These are phyloP conservation scores for Euphorbia pulcherrima DNA, from an alignment of 345 rosid species.

Conservation along the genomic window DNA sequence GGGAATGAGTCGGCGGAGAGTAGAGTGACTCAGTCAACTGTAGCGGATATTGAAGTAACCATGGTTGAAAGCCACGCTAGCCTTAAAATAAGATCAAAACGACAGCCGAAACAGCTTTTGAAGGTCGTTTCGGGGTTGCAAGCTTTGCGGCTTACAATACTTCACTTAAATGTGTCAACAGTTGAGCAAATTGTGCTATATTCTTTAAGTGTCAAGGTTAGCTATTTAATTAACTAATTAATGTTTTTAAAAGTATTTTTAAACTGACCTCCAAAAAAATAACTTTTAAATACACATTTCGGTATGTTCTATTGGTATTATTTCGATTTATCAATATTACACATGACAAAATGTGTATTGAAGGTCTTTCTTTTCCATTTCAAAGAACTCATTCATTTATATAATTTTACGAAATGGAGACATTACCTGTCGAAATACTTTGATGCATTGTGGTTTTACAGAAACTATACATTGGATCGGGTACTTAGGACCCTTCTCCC, in stretches of 20 bases:
- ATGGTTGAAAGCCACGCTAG: slow-evolving; percentile 82
- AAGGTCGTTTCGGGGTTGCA: slow-evolving; percentile 64
- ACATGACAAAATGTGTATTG: too few species aligned
- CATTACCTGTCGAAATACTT: too few species aligned
- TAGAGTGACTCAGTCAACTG: slow-evolving; percentile 24
- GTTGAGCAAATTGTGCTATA: slow-evolving; percentile 59
- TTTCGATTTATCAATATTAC: too few species aligned
- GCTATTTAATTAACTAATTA: neutral
- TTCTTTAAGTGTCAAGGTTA: slow-evolving; percentile 77
- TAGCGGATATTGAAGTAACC: slow-evolving; percentile 77
- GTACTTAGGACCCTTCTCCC: too few species aligned
- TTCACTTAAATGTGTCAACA: slow-evolving; percentile 79
- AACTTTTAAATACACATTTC: too few species aligned
- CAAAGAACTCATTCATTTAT: too few species aligned
- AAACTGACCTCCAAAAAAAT: too few species aligned
- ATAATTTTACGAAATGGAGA: too few species aligned
- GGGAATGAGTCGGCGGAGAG: slow-evolving; percentile 24
- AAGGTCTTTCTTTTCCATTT: too few species aligned
- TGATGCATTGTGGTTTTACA: too few species aligned
- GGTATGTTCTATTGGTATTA: too few species aligned
- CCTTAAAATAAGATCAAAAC: slow-evolving; percentile 66
- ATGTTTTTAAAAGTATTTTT: neutral
- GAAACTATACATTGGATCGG: too few species aligned
- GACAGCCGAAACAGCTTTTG: slow-evolving; percentile 64
- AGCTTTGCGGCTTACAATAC: slow-evolving; percentile 54